Evolutionary conservation across 169 alveolate genomes (phyloP).

Genomic region (Plasmodium billcollinsi): DNA sequence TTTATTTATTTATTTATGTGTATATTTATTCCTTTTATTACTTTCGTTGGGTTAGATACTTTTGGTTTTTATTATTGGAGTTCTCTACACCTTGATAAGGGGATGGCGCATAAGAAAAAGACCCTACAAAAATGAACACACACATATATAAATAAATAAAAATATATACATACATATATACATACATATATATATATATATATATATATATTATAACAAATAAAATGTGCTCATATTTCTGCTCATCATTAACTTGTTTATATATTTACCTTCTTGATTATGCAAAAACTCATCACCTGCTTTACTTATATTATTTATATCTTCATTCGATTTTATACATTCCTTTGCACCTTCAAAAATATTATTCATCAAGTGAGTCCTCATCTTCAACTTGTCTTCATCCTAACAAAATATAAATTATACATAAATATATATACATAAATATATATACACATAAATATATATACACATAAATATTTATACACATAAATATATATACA

Average conservation of each 20-base stretch:
- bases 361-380: slow-evolving; percentile 3
- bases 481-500: background rate
- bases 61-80: slow-evolving; percentile 10
- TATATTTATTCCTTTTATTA: background rate
- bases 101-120: slow-evolving; percentile 28
- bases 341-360: slow-evolving; percentile 1
- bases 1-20: background rate
- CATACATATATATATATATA: background rate
- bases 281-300: background rate
- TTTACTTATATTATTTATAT: background rate
- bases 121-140: slow-evolving; percentile 1
- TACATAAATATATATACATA: background rate
- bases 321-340: slow-evolving; percentile 1
- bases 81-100: slow-evolving; percentile 23
- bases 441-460: background rate
- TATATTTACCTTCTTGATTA: background rate
- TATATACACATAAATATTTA: background rate
- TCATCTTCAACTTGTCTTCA: slow-evolving; percentile 24
- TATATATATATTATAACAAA: background rate
- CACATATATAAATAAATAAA: background rate
- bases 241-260: background rate
- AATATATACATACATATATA: background rate
- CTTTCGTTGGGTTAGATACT: slow-evolving; percentile 54
- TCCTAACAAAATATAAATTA: slow-evolving; percentile 4
- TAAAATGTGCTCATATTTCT: background rate